Evolutionary conservation across 352 stramenopile species (phyloP), one percentile per base, ranked within the genome.

Genomic region (Globisporangium nunn): DNA sequence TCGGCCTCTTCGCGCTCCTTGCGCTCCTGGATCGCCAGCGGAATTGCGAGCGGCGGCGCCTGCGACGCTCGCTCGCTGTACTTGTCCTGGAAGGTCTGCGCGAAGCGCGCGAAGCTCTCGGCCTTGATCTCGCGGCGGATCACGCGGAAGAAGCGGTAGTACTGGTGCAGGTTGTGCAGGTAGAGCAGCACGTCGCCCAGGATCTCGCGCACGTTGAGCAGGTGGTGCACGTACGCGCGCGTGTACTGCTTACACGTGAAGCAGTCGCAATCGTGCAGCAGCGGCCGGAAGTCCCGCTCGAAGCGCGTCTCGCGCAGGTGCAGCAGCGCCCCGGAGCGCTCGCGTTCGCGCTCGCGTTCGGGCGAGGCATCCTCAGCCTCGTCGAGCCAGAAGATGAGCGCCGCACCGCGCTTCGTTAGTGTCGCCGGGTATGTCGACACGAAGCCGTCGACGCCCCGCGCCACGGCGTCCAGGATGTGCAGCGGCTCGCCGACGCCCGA

Each of bases 191-290:
- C 95, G 50, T 96, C 85, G 48, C 87, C 88, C 17, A 97, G 67
- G 78, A 98, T 89, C 72, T 98, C 91, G 23, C 92, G 87, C 37
- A 96, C 90, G 52, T 93, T 89, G 40, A 97, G 79, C 64, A 98
- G 61, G 72, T 98, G 91, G 68, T 98, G 90, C 35, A 48, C 43
- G 17, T 48, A 48, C 43, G 43, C 43, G 43, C 43, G 43, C 43
- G 43, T 48, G 43, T 48, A 88, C 58, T 87, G 69, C 43, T 67
- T 64, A 62, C 84, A 94, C 7, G 80, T 73, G 60, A 85, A 92
- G 67, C 84, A 94, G 28, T 79, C 61, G 57, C 84, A 94, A 41
- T 71, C 75, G 2, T 52, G 65, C 43, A 90, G 59, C 23, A 94
- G 55, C 31, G 84, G 81, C 12, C 62, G 58, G 58, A 83, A 78